Evolutionary conservation across 2,329 filamentous ascomycete genomes (phyloP).

Genomic region (Lomentospora prolificans): DNA sequence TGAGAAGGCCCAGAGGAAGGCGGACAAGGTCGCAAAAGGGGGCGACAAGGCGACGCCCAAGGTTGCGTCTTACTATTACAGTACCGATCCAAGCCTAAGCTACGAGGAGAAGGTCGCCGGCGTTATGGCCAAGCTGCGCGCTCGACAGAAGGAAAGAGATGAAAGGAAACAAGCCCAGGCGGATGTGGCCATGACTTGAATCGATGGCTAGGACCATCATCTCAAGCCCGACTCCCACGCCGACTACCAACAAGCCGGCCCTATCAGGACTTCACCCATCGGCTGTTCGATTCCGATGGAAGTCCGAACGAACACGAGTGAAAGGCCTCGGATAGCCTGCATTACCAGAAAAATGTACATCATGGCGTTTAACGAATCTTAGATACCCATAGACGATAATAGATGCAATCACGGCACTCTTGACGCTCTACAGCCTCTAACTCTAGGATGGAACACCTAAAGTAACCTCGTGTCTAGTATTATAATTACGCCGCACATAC

Average conservation of each 20-base stretch:
- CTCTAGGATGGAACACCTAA: not conserved
- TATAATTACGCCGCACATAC: no score
- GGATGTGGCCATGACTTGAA: not conserved
- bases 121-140: slow-evolving; percentile 26
- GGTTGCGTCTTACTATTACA: slow-evolving; percentile 10
- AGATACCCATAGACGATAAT: slow-evolving; percentile 3
- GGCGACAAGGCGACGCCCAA: slow-evolving; percentile 9
- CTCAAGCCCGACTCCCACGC: not conserved
- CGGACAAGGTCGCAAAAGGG: slow-evolving; percentile 5
- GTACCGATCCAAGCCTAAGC: slow-evolving; percentile 10
- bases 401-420: not conserved
- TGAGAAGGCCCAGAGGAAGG: slow-evolving; percentile 24
- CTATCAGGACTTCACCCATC: no score
- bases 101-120: slow-evolving; percentile 14
- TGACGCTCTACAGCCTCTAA: no score
- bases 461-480: not conserved
- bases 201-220: not conserved
- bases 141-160: slow-evolving; percentile 23
- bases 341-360: no score
- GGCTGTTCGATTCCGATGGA: no score
- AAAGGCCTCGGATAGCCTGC: no score
- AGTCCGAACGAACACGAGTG: no score
- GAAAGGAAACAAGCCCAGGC: slow-evolving; percentile 10
- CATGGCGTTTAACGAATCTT: not conserved
- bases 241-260: not conserved